phyloP scores from a whole-genome alignment of 1,284 basidiomycete species.

The Schizophyllum commune region DNA sequence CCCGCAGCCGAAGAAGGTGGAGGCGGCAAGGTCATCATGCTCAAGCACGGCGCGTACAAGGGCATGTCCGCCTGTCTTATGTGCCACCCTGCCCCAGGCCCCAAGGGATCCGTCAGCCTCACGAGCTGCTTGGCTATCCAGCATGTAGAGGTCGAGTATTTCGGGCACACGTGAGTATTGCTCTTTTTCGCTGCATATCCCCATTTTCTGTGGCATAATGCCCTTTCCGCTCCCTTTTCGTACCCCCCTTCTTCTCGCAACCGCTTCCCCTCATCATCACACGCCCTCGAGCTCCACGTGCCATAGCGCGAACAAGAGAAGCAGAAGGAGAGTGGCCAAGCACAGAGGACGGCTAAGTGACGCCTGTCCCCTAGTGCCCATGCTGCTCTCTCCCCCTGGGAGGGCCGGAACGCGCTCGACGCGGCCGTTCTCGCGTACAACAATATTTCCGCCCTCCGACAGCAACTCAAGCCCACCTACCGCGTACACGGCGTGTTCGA shows the following conservation, averaged over 20 bases:
- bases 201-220: no score
- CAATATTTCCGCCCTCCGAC: constrained; percentile 62
- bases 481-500: constrained; percentile 63
- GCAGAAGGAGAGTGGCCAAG: no score
- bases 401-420: constrained; percentile 70
- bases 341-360: no score
- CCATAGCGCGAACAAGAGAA: no score
- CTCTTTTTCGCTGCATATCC: no score
- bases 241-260: no score
- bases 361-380: constrained; percentile 39
- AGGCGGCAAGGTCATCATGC: constrained; percentile 56
- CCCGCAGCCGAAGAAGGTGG: constrained; percentile 64
- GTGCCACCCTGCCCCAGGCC: constrained; percentile 60
- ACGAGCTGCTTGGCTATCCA: constrained; percentile 47
- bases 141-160: constrained; percentile 42
- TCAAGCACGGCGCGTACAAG: constrained; percentile 58
- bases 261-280: no score
- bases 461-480: constrained; percentile 58
- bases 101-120: constrained; percentile 43
- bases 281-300: no score
- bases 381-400: constrained; percentile 65
- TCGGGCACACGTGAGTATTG: constrained; percentile 47
- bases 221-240: no score
- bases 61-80: constrained; percentile 63
- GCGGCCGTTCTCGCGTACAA: constrained; percentile 70